Evolutionary conservation across 1,139 yeast species (phyloP).

Genomic region (Pneumocystis wakefieldiae): DNA sequence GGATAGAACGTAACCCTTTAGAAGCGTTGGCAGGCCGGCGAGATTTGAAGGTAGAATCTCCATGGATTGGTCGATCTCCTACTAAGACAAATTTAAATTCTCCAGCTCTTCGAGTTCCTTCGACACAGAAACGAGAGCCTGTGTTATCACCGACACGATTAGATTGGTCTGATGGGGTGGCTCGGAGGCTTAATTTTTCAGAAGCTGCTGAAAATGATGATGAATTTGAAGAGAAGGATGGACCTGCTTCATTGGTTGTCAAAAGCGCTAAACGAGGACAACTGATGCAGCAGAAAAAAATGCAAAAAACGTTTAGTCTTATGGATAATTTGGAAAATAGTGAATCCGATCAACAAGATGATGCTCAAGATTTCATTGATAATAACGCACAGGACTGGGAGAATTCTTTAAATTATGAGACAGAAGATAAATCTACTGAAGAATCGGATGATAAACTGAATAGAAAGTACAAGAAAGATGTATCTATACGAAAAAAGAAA

Average conservation of each 20-base stretch:
- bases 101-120: constrained; percentile 16
- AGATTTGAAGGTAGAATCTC: constrained; percentile 1
- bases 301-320: constrained; percentile 11
- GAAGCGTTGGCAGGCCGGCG: constrained; percentile 3
- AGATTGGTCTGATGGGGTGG: constrained; percentile 4
- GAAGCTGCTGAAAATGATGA: constrained; percentile 1
- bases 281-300: constrained; percentile 11
- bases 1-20: constrained; percentile 5
- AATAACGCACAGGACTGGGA: constrained; percentile 19
- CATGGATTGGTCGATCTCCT: constrained; percentile 13
- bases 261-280: constrained; percentile 1
- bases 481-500: neutral
- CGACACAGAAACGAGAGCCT: constrained; percentile 7
- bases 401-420: constrained; percentile 10
- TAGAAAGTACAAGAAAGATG: neutral
- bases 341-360: constrained; percentile 11
- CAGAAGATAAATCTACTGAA: constrained; percentile 5
- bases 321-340: constrained; percentile 8
- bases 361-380: constrained; percentile 15
- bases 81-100: constrained; percentile 17
- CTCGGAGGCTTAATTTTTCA: constrained; percentile 11
- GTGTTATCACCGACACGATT: constrained; percentile 5
- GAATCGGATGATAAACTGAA: neutral
- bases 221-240: neutral
- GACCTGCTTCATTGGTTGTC: neutral